These are phyloP conservation scores for Coemansia sp. DNA, from an alignment of 192 early-diverging fungal genomes.

Conservation along the genomic window DNA sequence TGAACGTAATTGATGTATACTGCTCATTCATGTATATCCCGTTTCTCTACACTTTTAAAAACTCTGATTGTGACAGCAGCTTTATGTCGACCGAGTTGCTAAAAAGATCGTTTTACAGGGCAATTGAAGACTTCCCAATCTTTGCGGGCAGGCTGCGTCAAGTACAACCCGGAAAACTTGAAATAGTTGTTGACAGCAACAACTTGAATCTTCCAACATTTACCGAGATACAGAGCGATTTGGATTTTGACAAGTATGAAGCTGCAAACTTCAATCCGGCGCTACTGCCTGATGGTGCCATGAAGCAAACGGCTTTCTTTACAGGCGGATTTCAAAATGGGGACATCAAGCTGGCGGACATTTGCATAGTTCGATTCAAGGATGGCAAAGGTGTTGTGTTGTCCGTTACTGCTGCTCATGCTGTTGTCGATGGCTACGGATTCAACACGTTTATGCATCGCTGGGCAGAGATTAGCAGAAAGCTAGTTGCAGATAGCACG, in stretches of 20 bases:
- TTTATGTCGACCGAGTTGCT: slow-evolving; percentile 17
- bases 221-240: not conserved
- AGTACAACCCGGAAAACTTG: not conserved
- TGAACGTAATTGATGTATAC: not conserved
- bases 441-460: slow-evolving; percentile 13
- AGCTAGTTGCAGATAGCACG: not conserved
- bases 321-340: not conserved
- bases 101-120: not conserved
- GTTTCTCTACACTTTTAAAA: slow-evolving; percentile 2
- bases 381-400: slow-evolving; percentile 22
- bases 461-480: slow-evolving; percentile 13
- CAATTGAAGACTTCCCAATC: slow-evolving; percentile 2
- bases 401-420: slow-evolving; percentile 7
- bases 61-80: not conserved
- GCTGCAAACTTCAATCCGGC: not conserved
- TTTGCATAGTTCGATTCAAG: slow-evolving; percentile 6
- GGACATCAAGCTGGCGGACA: slow-evolving; percentile 1
- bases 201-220: slow-evolving; percentile 5
- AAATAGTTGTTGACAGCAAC: slow-evolving; percentile 6
- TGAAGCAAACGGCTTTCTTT: not conserved
- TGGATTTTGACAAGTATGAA: slow-evolving; percentile 4
- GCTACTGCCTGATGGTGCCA: not conserved
- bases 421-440: slow-evolving; percentile 14
- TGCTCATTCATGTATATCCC: slow-evolving; percentile 4
- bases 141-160: slow-evolving; percentile 4